Base-by-base conservation (phyloP, 331 rosid genomes). In the Stylosanthes scabra region DNA sequence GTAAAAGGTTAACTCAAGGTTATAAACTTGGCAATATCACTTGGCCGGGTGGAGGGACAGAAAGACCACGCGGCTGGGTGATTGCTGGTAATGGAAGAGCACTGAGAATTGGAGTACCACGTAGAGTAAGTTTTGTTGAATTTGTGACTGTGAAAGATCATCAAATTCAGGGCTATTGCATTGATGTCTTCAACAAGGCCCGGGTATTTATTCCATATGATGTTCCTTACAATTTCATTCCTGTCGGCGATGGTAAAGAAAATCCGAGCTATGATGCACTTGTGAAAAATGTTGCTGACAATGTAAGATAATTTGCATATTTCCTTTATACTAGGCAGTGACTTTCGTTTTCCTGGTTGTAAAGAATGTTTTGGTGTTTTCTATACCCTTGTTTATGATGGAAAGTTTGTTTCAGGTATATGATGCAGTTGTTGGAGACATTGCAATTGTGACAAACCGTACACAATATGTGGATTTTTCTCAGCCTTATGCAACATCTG, bases 371-470 rank as follows among this genome's bases (percentile, higher is more conserved):
- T 63, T 20, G 40, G 10, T 74, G 25, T 39, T 67, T 70, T 45
- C 39, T 34, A 50, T 71, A 52, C 47, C 49, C 40, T 45, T 71
- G 28, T 41, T 72, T 60, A 69, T 63, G n/a, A 65, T 52, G 25
- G 78, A 70, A 78, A 77, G 16, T 37, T 82, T 82, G 83, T 49
- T 81, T 34, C 82, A 94, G 99, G 82, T 83, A 70, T 88, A 74
- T 59, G 97, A 94, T 88, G 99, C 97, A 0, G 97, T 85, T 75
- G 92, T 94, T 16, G 99, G 99, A 78, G 99, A 94, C 83, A 84
- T 94, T 75, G 83, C 97, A 60, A 94, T 94, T 66, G 97, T 90
- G 68, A 88, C 89, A 39, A 94, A 94, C 82, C 88, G 99, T 34
- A 91, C 97, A 2, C 80, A 5, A 83, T 77, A 84, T 54, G 99